Percentiles rank a stretch among this genome's conserved stretches.
Evolutionary conservation across 306 rosid species (phyloP).

Genomic region (Rosa chinensis): DNA sequence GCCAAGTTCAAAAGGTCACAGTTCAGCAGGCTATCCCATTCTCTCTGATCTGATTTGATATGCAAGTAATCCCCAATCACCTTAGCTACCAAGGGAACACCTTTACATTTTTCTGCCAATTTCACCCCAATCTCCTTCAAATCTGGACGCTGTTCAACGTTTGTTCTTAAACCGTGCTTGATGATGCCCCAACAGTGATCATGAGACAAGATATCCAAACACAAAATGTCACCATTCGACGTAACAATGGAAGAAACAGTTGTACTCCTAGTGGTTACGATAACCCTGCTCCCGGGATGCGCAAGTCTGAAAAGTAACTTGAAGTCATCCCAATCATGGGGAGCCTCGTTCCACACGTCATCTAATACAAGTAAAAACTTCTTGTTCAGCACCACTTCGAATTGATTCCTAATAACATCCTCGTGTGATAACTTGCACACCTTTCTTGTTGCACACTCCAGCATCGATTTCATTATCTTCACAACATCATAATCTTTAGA

Average conservation of each 20-base stretch:
- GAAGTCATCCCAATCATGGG: constrained; percentile 29
- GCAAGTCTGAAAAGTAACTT: constrained; percentile 29
- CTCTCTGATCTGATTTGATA: constrained; percentile 8
- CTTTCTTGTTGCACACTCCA: not conserved
- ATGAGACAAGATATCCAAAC: constrained; percentile 13
- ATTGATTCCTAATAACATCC: no score
- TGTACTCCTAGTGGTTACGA: constrained; percentile 35
- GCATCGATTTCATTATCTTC: not conserved
- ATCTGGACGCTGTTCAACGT: not conserved
- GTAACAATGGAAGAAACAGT: constrained; percentile 29
- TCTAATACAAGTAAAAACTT: constrained; percentile 42
- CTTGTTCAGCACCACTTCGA: constrained; percentile 5
- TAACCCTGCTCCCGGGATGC: constrained; percentile 26
- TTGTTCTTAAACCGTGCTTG: constrained; percentile 23
- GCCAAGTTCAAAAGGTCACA: constrained; percentile 24
- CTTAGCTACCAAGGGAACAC: constrained; percentile 27
- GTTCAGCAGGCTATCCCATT: constrained; percentile 11
- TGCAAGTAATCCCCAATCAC: constrained; percentile 27
- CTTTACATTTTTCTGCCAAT: constrained; percentile 22
- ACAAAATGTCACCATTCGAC: constrained; percentile 1
- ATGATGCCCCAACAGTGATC: constrained; percentile 38
- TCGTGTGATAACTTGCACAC: not conserved
- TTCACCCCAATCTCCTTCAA: constrained; percentile 32
- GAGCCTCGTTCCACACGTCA: constrained; percentile 44
- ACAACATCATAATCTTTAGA: not conserved